Base-by-base conservation (phyloP, 495 filamentous ascomycete species). In the Hypomontagnella submonticulosa region DNA sequence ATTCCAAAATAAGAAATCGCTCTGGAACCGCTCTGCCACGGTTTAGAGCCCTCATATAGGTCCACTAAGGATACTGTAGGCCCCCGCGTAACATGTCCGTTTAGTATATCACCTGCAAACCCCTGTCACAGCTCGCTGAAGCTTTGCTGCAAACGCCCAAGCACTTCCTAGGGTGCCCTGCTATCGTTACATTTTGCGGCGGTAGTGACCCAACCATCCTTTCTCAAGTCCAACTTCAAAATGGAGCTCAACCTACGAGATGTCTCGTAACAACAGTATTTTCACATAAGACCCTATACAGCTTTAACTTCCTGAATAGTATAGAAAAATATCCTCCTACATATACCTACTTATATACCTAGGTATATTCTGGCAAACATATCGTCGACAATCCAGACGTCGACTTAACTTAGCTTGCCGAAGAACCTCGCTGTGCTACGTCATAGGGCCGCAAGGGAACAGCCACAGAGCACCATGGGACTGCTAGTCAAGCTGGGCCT, bases 401-500 rank as follows among this genome's bases (percentile, higher is more conserved):
- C 23, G 6, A 27, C 23, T 27, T 27, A 27, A 27, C 23, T 27
- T 27, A 27, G 23, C 23, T 27, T n/a, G n/a, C n/a, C 36, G 7
- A 16, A 42, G 13, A 52, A 43, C 43, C 36, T 36, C 41, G 23
- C 10, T 23, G 37, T 32, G 12, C 37, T 59, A 67, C 53, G 53
- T 63, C 58, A 54, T 55, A 61, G 34, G 51, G 46, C 57, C 57
- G 38, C 58, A 47, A 57, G 20, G 41, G 34, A 43, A 37, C 4
- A 18, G 36, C 11, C 43, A 30, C 6, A 8, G n/a, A 37, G 19
- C 19, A 48, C 44, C n/a, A 79, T 79, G 78, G 72, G 72, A 23
- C 41, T 79, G 34, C 69, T 81, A 2, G 51, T 46, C 20, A 60
- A 56, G 11, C 62, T 81, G 19, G 70, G 73, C 70, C 76, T 81